Base-by-base conservation (phyloP, 140 eudicot species). In the Cichorium intybus region DNA sequence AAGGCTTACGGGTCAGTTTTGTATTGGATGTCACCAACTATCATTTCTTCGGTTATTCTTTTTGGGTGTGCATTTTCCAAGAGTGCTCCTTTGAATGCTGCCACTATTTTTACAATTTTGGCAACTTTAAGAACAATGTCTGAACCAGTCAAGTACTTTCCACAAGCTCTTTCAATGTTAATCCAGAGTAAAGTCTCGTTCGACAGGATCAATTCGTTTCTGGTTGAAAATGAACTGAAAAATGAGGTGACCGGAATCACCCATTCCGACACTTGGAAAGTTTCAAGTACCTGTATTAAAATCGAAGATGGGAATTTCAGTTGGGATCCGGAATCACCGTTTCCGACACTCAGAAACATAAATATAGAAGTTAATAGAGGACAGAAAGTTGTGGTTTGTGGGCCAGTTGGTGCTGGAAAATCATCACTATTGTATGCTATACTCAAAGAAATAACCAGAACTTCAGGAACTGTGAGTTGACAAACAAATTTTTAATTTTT, bases 381-480 rank as follows among this genome's bases (percentile, higher is more conserved):
- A 15, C 65, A 84, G 43, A 84, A 83, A 50, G 60, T 79, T 39
- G 91, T 89, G 12, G 60, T 87, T 39, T 81, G 88, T 64, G 88
- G 95, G n/a, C 80, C 83, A 5, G 95, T 87, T 76, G 95, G 91
- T 49, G 69, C 91, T 24, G 91, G 95, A 56, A 87, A 87, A 66
- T 87, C 95, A 7, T 83, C 95, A 16, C 72, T 87, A 10, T 26
- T 84, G 54, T 57, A 43, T 50, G 84, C 88, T 53, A 62, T 81
- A 20, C 85, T 87, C n/a, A 73, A 76, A 24, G 95, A 87, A 74
- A 78, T 81, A 62, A 76, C 79, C 43, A 75, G 54, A 43, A 70
- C 35, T 45, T 78, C 87, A 24, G 88, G 91, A 73, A 72, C 61
- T 39, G 95, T 84, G 57, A 78, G 86, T 72, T 29, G 10, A 70